Evolutionary conservation across 2,329 filamentous ascomycete genomes (phyloP).

Genomic region (Botryosphaeria dothidea): DNA sequence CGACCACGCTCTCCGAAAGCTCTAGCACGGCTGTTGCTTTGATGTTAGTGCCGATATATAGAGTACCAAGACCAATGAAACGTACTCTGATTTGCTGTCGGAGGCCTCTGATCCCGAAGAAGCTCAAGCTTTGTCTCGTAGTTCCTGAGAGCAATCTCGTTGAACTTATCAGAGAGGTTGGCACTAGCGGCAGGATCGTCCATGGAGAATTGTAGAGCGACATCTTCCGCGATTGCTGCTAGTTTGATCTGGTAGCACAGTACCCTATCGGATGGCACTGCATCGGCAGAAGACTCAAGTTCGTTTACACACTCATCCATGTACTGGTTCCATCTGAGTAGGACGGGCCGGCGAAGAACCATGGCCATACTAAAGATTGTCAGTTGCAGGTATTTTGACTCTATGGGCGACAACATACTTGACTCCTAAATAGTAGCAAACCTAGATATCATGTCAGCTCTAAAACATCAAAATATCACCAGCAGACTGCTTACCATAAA

Average conservation of each 20-base stretch:
- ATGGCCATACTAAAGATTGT: slow-evolving; percentile 52
- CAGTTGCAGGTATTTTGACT: not conserved
- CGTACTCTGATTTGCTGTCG: slow-evolving; percentile 30
- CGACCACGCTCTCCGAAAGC: slow-evolving; percentile 50
- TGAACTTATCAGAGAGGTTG: slow-evolving; percentile 49
- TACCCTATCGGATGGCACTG: slow-evolving; percentile 56
- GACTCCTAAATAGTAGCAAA: slow-evolving; percentile 62
- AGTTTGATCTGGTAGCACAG: slow-evolving; percentile 61
- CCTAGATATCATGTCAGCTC: not conserved
- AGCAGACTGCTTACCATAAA: slow-evolving; percentile 49
- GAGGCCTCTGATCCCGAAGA: not conserved
- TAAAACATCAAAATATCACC: not conserved
- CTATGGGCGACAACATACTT: slow-evolving; percentile 38
- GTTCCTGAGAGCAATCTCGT: slow-evolving; percentile 7
- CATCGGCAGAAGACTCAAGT: slow-evolving; percentile 57
- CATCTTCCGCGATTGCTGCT: slow-evolving; percentile 59
- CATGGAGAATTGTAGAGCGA: slow-evolving; percentile 59
- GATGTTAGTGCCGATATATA: not conserved
- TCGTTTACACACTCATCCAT: slow-evolving; percentile 64
- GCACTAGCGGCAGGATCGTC: slow-evolving; percentile 54
- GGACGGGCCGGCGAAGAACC: slow-evolving; percentile 58
- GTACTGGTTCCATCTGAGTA: slow-evolving; percentile 63
- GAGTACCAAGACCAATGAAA: not conserved
- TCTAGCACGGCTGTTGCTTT: slow-evolving; percentile 36
- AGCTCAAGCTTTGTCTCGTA: slow-evolving; percentile 10